Conservation (phyloP, 1,284 basidiomycete genomes). For the Cryptococcus wingfieldii region DNA sequence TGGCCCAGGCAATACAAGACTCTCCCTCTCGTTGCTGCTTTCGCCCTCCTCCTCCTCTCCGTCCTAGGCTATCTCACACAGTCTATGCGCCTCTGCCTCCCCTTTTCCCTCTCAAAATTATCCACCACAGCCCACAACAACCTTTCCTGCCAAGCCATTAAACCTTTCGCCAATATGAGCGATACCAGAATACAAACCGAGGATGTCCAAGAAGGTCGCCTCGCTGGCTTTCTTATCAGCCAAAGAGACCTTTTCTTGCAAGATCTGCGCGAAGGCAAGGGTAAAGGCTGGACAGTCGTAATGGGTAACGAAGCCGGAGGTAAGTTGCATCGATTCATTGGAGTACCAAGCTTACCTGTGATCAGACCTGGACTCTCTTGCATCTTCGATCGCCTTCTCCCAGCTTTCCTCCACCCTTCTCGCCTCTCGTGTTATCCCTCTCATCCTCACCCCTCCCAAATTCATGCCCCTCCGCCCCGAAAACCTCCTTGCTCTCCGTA, state of each 20-base stretch:
- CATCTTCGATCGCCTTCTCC: conserved; percentile 74
- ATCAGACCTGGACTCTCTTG: conserved; percentile 80
- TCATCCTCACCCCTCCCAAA: conserved; percentile 65
- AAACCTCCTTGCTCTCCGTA: conserved; percentile 69
- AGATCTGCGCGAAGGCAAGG: conserved; percentile 51
- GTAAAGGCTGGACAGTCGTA: conserved; percentile 67
- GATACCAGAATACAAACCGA: background rate
- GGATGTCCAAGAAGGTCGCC: conserved; percentile 10
- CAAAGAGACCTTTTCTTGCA: conserved; percentile 54
- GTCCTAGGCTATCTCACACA: conserved; percentile 5
- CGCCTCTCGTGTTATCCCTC: conserved; percentile 60
- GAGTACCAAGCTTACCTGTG: background rate
- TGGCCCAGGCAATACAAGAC: conserved; percentile 3
- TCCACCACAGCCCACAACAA: conserved; percentile 23
- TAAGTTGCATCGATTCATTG: conserved; percentile 43
- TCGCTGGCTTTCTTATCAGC: conserved; percentile 47
- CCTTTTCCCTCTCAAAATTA: conserved; percentile 29
- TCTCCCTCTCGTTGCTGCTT: conserved; percentile 1
- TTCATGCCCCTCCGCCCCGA: conserved; percentile 80
- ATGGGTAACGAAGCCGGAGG: conserved; percentile 93
- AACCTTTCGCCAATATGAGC: background rate
- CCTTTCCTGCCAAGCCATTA: conserved; percentile 18
- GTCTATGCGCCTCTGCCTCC: conserved; percentile 39
- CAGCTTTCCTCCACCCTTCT: conserved; percentile 60
- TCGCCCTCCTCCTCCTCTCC: conserved; percentile 4